Evolutionary conservation across 2,329 filamentous ascomycete species (phyloP), one percentile per base, ranked within the genome.

Genomic region (Phoma herbarum): DNA sequence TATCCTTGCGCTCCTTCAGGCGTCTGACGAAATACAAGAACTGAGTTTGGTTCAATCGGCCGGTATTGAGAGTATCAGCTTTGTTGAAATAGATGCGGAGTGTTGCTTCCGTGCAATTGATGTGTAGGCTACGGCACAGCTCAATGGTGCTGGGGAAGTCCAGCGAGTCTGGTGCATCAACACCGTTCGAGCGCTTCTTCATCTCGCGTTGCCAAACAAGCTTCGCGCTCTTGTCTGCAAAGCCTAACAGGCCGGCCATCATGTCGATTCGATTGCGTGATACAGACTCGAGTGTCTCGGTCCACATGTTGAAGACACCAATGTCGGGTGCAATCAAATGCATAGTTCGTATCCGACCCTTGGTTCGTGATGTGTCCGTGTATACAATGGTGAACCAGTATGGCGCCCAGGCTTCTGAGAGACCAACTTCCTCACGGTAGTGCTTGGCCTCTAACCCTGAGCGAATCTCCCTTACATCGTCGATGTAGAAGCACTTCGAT

Each of bases 351-450:
- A 85, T 82, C 23, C 83, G 80, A 43, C 88, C 89, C 73, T 92
- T 94, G 9, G 89, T 89, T 61, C 89, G 90, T 67, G 92, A 90
- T 0, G 90, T 88, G 35, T 92, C 85, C 0, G 88, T 86, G 76
- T 97, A 97, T 52, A 97, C 86, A 65, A 99, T 92, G 26, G 93
- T 96, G 72, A 98, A 94, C 86, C 93, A 96, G 14, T 87, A 86
- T 8, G 84, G 79, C 68, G 93, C 90, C 37, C 88, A 85, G 6
- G 86, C 81, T 50, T 89, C 85, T 0, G 88, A 80, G 22, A 95
- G 81, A 37, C 88, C 86, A 72, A 90, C 91, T 75, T 97, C 93
- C 69, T 94, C 88, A 41, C 92, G 90, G 74, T 97, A 96, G 74
- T 96, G 94, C 57, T 91, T 88, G 18, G 94, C 92, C 73, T 98